Conservation (phyloP, 1,284 basidiomycete genomes). For the Agaricales sp. region DNA sequence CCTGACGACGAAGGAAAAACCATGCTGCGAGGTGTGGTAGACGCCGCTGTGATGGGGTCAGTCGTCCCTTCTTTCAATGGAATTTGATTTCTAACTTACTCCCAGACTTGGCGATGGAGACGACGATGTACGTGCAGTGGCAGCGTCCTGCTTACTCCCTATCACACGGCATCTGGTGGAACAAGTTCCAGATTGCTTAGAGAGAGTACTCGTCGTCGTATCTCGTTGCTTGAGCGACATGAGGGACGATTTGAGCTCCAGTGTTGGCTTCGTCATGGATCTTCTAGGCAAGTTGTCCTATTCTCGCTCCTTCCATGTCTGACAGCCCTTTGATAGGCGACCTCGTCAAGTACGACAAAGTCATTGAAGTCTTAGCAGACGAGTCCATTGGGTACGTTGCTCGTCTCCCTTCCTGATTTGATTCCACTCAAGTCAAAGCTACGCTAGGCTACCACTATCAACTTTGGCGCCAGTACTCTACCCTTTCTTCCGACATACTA, state of each 20-base stretch:
- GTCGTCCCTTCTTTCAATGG: too few relatives aligned
- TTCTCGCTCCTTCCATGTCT: slow-evolving; percentile 9
- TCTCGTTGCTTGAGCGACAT: slow-evolving; percentile 90
- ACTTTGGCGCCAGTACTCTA: slow-evolving; percentile 83
- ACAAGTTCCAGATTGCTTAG: slow-evolving; percentile 65
- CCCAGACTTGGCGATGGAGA: slow-evolving; percentile 80
- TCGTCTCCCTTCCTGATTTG: not conserved
- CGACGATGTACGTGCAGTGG: slow-evolving; percentile 95
- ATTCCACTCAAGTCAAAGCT: slow-evolving; percentile 9
- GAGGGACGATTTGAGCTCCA: slow-evolving; percentile 96
- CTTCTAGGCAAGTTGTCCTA: slow-evolving; percentile 54
- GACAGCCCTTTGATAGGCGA: slow-evolving; percentile 40
- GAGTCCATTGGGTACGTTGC: slow-evolving; percentile 53
- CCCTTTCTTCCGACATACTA: slow-evolving; percentile 97
- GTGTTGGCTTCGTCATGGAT: slow-evolving; percentile 97
- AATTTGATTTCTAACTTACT: slow-evolving; percentile 9
- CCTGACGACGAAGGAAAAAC: slow-evolving; percentile 34
- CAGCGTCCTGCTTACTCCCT: slow-evolving; percentile 86
- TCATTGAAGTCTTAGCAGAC: slow-evolving; percentile 69
- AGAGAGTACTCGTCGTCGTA: slow-evolving; percentile 71
- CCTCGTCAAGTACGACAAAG: slow-evolving; percentile 72
- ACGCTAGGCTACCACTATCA: slow-evolving; percentile 61
- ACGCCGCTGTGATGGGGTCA: slow-evolving; percentile 82
- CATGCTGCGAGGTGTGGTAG: slow-evolving; percentile 70
- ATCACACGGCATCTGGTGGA: slow-evolving; percentile 76